phyloP scores from a whole-genome alignment of 176 grass and related monocot genomes.

The Oryza coarctata region DNA sequence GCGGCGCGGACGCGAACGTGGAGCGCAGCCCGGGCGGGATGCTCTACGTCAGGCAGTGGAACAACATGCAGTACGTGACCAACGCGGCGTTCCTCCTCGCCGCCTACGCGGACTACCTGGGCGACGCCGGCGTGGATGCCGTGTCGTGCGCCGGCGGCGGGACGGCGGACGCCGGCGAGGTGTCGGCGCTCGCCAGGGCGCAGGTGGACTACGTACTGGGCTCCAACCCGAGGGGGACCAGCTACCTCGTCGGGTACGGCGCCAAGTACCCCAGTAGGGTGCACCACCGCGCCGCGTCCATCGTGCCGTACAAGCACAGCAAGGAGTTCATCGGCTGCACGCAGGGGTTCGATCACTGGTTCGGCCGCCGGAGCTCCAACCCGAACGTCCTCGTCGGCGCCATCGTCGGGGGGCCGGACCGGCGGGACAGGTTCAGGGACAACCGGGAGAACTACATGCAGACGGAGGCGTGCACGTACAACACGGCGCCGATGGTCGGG shows the following conservation, averaged over 20 bases:
- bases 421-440: constrained; percentile 50
- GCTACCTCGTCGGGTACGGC: constrained; percentile 62
- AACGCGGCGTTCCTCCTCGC: constrained; percentile 56
- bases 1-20: constrained; percentile 48
- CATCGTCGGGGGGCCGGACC: constrained; percentile 47
- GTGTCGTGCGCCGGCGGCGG: constrained; percentile 34
- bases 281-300: constrained; percentile 65
- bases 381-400: constrained; percentile 55
- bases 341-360: constrained; percentile 66
- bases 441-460: constrained; percentile 54
- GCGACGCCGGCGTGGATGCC: background rate
- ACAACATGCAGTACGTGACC: constrained; percentile 94
- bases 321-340: constrained; percentile 61
- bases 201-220: constrained; percentile 65
- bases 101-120: constrained; percentile 49
- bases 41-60: constrained; percentile 79
- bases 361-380: constrained; percentile 40
- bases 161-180: background rate
- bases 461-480: constrained; percentile 55
- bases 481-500: constrained; percentile 54
- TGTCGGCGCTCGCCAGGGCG: constrained; percentile 33
- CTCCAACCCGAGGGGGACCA: constrained; percentile 51
- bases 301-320: constrained; percentile 62
- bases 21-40: constrained; percentile 67
- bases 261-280: constrained; percentile 45